Evolutionary conservation across 75 land plant species (phyloP), one percentile per base, ranked within the genome.

Genomic region (Cryptomeria japonica): DNA sequence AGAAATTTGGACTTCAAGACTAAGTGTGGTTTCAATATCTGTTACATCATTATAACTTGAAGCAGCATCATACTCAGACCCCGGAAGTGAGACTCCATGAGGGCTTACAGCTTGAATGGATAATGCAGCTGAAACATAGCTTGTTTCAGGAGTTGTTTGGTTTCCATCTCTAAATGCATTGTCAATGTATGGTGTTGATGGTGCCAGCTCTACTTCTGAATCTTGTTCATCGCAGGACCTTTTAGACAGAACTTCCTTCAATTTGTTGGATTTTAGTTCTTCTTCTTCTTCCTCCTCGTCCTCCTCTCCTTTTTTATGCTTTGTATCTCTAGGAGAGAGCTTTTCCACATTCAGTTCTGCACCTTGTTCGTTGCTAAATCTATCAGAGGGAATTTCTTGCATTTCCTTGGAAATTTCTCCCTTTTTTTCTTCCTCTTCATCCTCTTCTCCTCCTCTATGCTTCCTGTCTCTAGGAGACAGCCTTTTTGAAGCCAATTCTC

Each of bases 1-100:
- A 80, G 47, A 80, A 80, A 41, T 14, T 42, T 42, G 49, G 13
- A 80, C 47, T 80, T 80, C 84, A 80, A 80, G 47, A 44, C 84
- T 80, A 25, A 28, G 46, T 38, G 84, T 22, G 47, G 6, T 44
- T 42, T 19, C 31, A 28, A 25, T 41, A 22, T 39, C 84, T 44
- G 49, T 28, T 44, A 9, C 51, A 38, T 42, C 84, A 80, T 80
- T 44, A 28, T 42, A 51, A 44, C 47, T 25, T 80, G n/a, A 28
- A 80, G 49, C 47, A 41, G 34, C 12, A 11, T 44, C 51, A 80
- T 44, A 42, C 84, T 80, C 84, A 28, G n/a, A 41, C 1, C 84
- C 84, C 84, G 12, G 31, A 80, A 42, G 25, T 11, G 84, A 80
- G 46, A 34, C 31, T 44, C 0, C 3, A 80, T 9, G 49, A 44